phyloP scores from a whole-genome alignment of 345 rosid species.

The Acer saccharum region DNA sequence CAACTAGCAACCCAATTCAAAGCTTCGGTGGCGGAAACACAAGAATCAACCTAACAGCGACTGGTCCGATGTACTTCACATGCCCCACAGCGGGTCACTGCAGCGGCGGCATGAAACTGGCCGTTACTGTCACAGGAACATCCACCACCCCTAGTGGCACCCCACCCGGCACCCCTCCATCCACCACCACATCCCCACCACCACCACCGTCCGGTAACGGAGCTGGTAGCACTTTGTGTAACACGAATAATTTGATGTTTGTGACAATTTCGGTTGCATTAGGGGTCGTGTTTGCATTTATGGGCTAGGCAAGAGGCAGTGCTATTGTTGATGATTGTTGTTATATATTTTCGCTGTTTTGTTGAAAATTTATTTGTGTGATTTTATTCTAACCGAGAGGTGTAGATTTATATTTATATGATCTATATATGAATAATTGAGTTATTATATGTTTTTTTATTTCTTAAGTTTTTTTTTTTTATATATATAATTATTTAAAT shows the following conservation, averaged over 20 bases:
- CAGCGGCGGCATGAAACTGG: conserved; percentile 51
- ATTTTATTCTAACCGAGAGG: neutral
- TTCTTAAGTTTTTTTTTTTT: too few relatives aligned
- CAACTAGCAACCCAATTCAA: conserved; percentile 24
- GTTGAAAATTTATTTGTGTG: neutral
- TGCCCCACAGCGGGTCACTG: conserved; percentile 55
- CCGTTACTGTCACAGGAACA: conserved; percentile 33
- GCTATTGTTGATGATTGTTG: conserved; percentile 25
- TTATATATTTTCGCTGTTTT: neutral
- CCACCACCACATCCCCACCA: conserved; percentile 24
- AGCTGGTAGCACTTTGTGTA: conserved; percentile 8
- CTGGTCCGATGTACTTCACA: conserved; percentile 48
- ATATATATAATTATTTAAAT: too few relatives aligned
- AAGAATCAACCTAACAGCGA: conserved; percentile 9
- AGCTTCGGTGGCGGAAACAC: conserved; percentile 37
- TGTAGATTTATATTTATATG: conserved; percentile 7
- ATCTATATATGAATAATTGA: conserved; percentile 13
- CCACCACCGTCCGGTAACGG: conserved; percentile 21
- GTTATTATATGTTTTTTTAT: neutral
- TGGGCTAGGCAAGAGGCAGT: conserved; percentile 67
- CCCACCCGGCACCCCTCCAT: conserved; percentile 24
- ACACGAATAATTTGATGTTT: conserved; percentile 12
- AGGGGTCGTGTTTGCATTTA: conserved; percentile 22
- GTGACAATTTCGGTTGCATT: conserved; percentile 23
- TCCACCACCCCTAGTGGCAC: conserved; percentile 19